Evolutionary conservation across 768 basidiomycete species (phyloP).

Genomic region (Phylloporus scabripes): DNA sequence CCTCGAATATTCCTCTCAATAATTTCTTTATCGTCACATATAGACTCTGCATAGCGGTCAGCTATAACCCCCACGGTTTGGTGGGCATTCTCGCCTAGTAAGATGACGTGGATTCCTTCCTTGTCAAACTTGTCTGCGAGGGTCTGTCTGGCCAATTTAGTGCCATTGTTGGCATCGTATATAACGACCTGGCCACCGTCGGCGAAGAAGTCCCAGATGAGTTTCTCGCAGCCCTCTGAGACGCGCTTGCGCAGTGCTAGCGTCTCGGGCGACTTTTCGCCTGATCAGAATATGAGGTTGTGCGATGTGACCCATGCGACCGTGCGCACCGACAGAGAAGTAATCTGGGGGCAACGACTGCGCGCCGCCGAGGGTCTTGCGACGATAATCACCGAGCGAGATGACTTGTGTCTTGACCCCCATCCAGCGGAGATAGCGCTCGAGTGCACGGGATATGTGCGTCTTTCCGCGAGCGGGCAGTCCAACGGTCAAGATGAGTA

Average conservation of each 20-base stretch:
- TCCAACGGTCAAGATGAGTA: slow-evolving; percentile 87
- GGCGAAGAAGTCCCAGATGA: slow-evolving; percentile 85
- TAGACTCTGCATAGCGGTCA: slow-evolving; percentile 54
- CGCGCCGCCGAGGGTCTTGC: slow-evolving; percentile 84
- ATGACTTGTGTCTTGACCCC: slow-evolving; percentile 95
- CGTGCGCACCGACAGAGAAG: slow-evolving; percentile 65
- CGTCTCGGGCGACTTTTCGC: slow-evolving; percentile 78
- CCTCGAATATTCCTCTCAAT: slow-evolving; percentile 92
- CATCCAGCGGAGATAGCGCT: slow-evolving; percentile 97
- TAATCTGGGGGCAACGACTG: slow-evolving; percentile 89
- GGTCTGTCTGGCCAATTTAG: slow-evolving; percentile 54
- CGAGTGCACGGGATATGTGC: slow-evolving; percentile 90
- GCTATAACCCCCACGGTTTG: neutral
- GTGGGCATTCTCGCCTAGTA: slow-evolving; percentile 62
- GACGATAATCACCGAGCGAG: slow-evolving; percentile 90
- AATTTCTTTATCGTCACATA: slow-evolving; percentile 89
- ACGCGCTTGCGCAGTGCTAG: slow-evolving; percentile 68
- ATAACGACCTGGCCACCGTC: slow-evolving; percentile 92
- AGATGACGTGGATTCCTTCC: slow-evolving; percentile 84
- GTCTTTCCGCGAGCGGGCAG: slow-evolving; percentile 95
- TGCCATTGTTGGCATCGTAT: slow-evolving; percentile 97
- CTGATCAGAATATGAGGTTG: slow-evolving; percentile 31
- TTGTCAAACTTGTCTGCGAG: slow-evolving; percentile 83
- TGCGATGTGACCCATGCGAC: neutral
- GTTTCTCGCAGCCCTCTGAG: slow-evolving; percentile 78